phyloP scores from a whole-genome alignment of 345 rosid genomes.

The Brassica rapa region DNA sequence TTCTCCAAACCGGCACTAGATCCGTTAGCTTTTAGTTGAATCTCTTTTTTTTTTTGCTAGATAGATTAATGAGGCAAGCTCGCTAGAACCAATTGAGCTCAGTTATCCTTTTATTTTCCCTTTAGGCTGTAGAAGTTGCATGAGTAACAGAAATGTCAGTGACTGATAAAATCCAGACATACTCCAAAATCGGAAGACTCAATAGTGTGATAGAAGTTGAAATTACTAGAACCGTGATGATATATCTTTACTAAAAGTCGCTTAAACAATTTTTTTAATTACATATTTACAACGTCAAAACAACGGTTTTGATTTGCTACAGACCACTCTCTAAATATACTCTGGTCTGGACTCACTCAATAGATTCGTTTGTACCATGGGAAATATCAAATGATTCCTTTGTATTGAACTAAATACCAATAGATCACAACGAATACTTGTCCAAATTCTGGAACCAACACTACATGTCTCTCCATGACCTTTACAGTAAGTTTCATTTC shows the following conservation, averaged over 20 bases:
- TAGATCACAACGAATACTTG: conserved; percentile 13
- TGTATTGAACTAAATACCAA: conserved; percentile 13
- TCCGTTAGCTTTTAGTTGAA: neutral
- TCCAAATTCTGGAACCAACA: conserved; percentile 20
- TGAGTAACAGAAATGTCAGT: neutral
- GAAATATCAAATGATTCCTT: neutral
- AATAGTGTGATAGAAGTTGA: neutral
- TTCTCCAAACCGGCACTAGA: neutral
- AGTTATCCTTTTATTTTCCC: neutral
- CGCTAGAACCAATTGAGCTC: neutral
- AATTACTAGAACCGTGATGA: neutral
- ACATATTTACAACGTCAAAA: no score
- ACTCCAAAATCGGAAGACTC: neutral
- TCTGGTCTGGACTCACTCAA: neutral
- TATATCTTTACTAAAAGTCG: no score
- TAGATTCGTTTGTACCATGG: neutral
- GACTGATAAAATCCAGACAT: neutral
- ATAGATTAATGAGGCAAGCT: neutral
- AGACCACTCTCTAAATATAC: neutral
- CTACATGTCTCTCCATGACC: conserved; percentile 1
- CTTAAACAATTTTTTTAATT: no score
- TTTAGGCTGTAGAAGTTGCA: neutral
- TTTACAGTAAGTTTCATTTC: conserved; percentile 24
- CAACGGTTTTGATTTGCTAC: no score
- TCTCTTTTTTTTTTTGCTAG: neutral